Conservation (phyloP, 140 eudicot species). For the Flaveria floridana region DNA sequence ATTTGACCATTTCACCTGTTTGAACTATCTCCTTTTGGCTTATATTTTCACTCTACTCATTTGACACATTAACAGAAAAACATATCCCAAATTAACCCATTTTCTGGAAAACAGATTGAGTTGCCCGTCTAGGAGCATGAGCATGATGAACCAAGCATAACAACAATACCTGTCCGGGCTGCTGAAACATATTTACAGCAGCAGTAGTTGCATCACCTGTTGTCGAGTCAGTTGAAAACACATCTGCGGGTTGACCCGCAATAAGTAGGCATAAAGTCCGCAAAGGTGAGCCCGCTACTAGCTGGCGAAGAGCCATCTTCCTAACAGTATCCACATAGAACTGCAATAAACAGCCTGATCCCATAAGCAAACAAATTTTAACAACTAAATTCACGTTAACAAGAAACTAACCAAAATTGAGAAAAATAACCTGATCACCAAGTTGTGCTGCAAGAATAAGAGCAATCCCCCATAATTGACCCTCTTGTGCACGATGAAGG, state of each 20-base stretch:
- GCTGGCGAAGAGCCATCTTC: constrained; percentile 81
- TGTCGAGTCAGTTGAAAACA: constrained; percentile 52
- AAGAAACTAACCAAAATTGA: background rate
- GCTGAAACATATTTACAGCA: constrained; percentile 46
- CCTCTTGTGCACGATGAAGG: constrained; percentile 74
- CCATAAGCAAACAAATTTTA: constrained; percentile 13
- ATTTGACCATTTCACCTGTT: background rate
- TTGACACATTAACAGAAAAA: constrained; percentile 3
- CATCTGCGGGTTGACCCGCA: constrained; percentile 93
- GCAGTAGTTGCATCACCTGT: constrained; percentile 39
- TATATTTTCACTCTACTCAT: background rate
- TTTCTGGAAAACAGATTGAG: background rate
- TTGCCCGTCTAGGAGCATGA: constrained; percentile 4
- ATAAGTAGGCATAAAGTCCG: constrained; percentile 89
- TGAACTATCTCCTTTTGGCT: background rate
- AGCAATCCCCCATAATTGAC: constrained; percentile 90
- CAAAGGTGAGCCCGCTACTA: constrained; percentile 90
- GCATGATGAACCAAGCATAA: background rate
- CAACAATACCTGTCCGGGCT: constrained; percentile 62
- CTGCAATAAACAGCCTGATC: constrained; percentile 50
- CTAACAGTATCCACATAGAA: constrained; percentile 81
- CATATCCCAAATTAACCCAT: constrained; percentile 3
- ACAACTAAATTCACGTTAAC: constrained; percentile 1
- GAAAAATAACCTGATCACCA: constrained; percentile 71
- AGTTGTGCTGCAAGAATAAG: constrained; percentile 91